A percentile compares a stretch with the other conserved stretches of the same genome.
Evolutionary conservation across 192 early-diverging fungal genomes (phyloP).

Genomic region (Umbelopsis ramanniana): DNA sequence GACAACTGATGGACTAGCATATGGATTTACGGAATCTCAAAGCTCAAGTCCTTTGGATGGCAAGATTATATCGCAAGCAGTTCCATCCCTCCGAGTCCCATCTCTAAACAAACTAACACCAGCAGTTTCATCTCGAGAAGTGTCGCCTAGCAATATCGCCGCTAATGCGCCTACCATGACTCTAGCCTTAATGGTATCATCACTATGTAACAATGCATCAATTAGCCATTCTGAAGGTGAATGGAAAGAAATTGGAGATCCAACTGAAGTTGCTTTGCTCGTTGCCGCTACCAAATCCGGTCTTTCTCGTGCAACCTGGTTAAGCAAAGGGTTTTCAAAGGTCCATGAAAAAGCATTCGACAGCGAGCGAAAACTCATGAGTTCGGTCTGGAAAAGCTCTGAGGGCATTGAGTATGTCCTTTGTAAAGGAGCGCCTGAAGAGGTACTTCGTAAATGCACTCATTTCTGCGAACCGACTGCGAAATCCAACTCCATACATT

Average conservation of each 20-base stretch:
- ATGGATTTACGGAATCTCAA: constrained; percentile 67
- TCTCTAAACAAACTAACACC: neutral
- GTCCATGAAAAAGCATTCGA: constrained; percentile 88
- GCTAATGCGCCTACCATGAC: constrained; percentile 53
- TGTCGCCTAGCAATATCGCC: neutral
- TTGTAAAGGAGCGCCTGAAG: constrained; percentile 93
- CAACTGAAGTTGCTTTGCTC: constrained; percentile 94
- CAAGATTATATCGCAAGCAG: neutral
- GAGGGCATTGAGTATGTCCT: constrained; percentile 60
- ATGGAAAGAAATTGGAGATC: constrained; percentile 86
- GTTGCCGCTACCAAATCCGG: constrained; percentile 86
- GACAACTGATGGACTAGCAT: constrained; percentile 71
- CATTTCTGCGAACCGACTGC: neutral
- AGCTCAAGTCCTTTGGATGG: neutral
- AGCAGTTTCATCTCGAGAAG: neutral
- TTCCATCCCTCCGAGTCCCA: neutral
- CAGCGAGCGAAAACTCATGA: constrained; percentile 96
- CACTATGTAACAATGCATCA: constrained; percentile 87
- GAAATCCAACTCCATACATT: neutral
- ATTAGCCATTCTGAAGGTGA: constrained; percentile 43
- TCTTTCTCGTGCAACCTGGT: constrained; percentile 69
- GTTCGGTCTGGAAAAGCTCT: constrained; percentile 65
- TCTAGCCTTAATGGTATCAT: constrained; percentile 69
- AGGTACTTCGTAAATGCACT: constrained; percentile 70
- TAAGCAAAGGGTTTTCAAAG: constrained; percentile 47